Percentiles rank a stretch among this genome's conserved stretches.
Evolutionary conservation across 192 early-diverging fungal genomes (phyloP).

Genomic region (Gaertneriomyces semiglobifer): DNA sequence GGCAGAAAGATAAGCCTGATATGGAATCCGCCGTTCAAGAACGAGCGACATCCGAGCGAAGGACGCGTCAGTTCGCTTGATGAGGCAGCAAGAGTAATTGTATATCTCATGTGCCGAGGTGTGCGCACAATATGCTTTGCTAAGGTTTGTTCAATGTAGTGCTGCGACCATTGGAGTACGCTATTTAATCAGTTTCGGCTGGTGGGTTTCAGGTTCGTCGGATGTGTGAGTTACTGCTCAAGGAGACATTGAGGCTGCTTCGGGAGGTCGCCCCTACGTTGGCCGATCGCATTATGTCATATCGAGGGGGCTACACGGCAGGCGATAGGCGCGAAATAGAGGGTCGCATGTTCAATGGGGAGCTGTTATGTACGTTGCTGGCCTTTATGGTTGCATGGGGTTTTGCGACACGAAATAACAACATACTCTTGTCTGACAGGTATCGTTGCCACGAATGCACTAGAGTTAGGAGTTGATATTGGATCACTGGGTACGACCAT

Average conservation of each 20-base stretch:
- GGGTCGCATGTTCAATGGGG: constrained; percentile 59
- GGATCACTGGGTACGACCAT: constrained; percentile 39
- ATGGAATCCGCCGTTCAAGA: constrained; percentile 41
- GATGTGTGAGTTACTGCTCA: constrained; percentile 48
- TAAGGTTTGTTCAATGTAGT: constrained; percentile 17
- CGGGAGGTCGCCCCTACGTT: constrained; percentile 18
- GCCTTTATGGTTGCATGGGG: too few species aligned
- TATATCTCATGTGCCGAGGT: constrained; percentile 10
- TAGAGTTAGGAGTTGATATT: constrained; percentile 83
- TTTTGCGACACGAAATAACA: background rate
- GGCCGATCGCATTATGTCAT: constrained; percentile 51
- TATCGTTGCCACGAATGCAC: constrained; percentile 72
- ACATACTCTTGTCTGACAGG: constrained; percentile 14
- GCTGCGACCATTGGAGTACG: background rate
- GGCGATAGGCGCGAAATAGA: constrained; percentile 71
- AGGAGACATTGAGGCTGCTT: constrained; percentile 35
- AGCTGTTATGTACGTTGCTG: constrained; percentile 39
- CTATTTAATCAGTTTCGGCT: background rate
- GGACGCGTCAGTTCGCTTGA: constrained; percentile 24
- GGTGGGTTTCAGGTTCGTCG: constrained; percentile 54
- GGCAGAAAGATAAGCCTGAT: constrained; percentile 41
- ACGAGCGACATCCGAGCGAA: constrained; percentile 14
- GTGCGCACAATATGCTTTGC: constrained; percentile 38
- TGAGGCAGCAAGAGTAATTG: constrained; percentile 20
- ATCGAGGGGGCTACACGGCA: constrained; percentile 74